Conservation (phyloP, 495 filamentous ascomycete genomes). For the Xylaria scruposa region DNA sequence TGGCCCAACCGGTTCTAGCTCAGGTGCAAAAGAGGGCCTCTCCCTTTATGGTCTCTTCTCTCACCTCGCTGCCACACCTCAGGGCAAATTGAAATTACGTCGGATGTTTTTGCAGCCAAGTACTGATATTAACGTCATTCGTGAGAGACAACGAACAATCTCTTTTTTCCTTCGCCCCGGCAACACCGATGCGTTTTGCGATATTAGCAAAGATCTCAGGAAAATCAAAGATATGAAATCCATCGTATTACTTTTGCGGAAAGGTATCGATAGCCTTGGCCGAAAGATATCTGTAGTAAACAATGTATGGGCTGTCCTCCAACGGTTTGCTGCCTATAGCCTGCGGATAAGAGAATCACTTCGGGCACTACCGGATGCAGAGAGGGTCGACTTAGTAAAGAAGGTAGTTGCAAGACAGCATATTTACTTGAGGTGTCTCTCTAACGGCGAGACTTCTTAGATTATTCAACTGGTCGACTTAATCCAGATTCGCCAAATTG, state of each 20-base stretch:
- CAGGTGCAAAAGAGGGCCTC: slow-evolving; percentile 84
- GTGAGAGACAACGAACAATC: slow-evolving; percentile 76
- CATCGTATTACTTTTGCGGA: slow-evolving; percentile 72
- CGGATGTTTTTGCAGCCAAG: slow-evolving; percentile 88
- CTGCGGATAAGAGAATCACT: slow-evolving; percentile 73
- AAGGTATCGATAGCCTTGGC: slow-evolving; percentile 71
- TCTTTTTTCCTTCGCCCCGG: slow-evolving; percentile 71
- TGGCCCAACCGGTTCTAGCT: slow-evolving; percentile 69
- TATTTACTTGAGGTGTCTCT: not conserved
- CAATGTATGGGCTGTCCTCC: slow-evolving; percentile 74
- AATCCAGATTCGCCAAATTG: slow-evolving; percentile 65
- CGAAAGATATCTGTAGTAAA: slow-evolving; percentile 64
- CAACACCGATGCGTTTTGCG: slow-evolving; percentile 63
- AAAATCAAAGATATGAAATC: slow-evolving; percentile 81
- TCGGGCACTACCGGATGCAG: slow-evolving; percentile 63
- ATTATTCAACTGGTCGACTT: slow-evolving; percentile 54
- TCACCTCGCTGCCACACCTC: slow-evolving; percentile 77
- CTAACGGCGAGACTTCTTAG: slow-evolving; percentile 32
- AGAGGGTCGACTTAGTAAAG: slow-evolving; percentile 59
- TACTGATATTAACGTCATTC: slow-evolving; percentile 68
- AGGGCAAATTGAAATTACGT: slow-evolving; percentile 77
- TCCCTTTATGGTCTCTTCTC: slow-evolving; percentile 87
- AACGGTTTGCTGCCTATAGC: slow-evolving; percentile 58
- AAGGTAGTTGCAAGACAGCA: slow-evolving; percentile 53
- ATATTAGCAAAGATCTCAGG: slow-evolving; percentile 68